phyloP scores from a whole-genome alignment of 2,329 filamentous ascomycete species.

The Calonectria pseudoreteaudii region DNA sequence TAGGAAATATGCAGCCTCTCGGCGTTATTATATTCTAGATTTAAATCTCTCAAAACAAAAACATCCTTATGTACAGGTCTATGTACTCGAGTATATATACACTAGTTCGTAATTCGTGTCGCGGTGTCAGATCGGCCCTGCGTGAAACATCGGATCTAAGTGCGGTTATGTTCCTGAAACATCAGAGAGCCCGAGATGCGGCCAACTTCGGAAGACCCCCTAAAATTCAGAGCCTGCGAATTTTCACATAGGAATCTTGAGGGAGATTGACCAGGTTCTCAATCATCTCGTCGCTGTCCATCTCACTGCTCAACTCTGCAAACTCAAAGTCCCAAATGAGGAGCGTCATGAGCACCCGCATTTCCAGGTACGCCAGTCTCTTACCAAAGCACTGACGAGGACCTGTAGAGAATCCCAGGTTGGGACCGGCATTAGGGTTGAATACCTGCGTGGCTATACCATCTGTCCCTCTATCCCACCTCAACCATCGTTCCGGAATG shows the following conservation, averaged over 20 bases:
- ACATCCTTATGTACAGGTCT: slow-evolving; percentile 29
- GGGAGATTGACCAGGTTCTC: slow-evolving; percentile 43
- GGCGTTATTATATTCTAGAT: slow-evolving; percentile 6
- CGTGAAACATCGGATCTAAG: slow-evolving; percentile 2
- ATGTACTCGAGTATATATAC: background rate
- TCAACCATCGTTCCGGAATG: slow-evolving; percentile 54
- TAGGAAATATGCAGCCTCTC: background rate
- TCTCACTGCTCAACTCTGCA: slow-evolving; percentile 25
- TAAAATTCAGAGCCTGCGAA: slow-evolving; percentile 24
- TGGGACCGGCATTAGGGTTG: slow-evolving; percentile 49
- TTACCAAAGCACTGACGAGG: slow-evolving; percentile 53
- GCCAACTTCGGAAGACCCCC: background rate
- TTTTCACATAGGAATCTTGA: slow-evolving; percentile 42
- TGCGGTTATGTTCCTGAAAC: background rate
- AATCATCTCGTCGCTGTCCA: slow-evolving; percentile 34
- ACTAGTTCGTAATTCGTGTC: slow-evolving; percentile 9
- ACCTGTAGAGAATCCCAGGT: slow-evolving; percentile 51
- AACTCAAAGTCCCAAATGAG: slow-evolving; percentile 54
- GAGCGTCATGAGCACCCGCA: slow-evolving; percentile 51
- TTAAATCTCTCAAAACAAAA: background rate
- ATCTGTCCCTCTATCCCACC: slow-evolving; percentile 14
- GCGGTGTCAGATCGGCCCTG: slow-evolving; percentile 1
- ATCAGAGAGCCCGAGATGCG: background rate
- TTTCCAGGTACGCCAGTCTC: slow-evolving; percentile 50
- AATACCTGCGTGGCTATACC: slow-evolving; percentile 38